Base-by-base conservation (phyloP, 1,284 basidiomycete genomes). In the Ceratobasidium sp. region DNA sequence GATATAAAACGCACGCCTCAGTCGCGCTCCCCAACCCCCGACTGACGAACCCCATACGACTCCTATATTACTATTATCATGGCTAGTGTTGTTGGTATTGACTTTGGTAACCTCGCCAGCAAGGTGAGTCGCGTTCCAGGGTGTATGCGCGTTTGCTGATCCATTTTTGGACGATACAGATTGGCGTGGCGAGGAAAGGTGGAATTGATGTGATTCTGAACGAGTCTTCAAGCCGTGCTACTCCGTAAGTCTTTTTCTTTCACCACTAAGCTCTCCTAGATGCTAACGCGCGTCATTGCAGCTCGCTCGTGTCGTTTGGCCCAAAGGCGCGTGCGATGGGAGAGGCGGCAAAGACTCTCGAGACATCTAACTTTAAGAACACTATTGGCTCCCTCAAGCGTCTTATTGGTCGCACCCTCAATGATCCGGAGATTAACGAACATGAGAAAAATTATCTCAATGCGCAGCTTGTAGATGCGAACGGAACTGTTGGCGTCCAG, bases 281-380 rank as follows among this genome's bases (percentile, higher is more conserved):
- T 54, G 59, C 61, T 57, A 28, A 59, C 77, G 77, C 57, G 48
- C 64, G 20, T 52, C 13, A 70, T 10, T 77, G 0, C 81, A 97
- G 96, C 83, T 97, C 96, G 61, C 90, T 98, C 80, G 91, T 98
- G 80, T 95, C 94, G 7, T 98, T 97, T 86, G 96, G 96, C 40
- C 90, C 91, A 57, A 95, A 94, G 85, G 93, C 96, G 83, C 92
- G 96, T 80, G 86, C 92, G 69, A 93, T 98, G 83, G 96, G 96
- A 81, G 96, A 98, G 86, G 81, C 95, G 28, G 96, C 96, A 82
- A 98, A 98, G 88, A 98, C 95, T 1, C 94, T 96, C 81, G 96
- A 98, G 87, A 97, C 93, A n/a, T 96, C 95, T 81, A 98, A 98
- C 87, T 98, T 96, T 89, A 94, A 92, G 86, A 98, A 98, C 87